Conservation (phyloP, 768 basidiomycete species). For the Xerocomellus dryophilus region DNA sequence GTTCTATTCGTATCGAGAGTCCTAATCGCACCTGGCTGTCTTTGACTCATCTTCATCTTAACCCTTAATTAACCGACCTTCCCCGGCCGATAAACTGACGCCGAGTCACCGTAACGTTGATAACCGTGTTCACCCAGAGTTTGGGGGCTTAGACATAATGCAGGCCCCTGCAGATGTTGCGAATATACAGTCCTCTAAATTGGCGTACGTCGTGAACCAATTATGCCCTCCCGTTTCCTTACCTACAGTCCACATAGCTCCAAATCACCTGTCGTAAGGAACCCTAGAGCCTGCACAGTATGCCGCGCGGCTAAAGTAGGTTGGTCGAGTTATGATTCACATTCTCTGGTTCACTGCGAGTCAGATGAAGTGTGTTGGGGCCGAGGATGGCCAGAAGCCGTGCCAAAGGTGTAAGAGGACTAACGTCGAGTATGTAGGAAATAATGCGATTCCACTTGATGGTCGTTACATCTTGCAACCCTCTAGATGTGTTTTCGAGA, state of each 20-base stretch:
- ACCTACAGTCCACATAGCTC: constrained; percentile 28
- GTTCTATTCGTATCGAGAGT: background rate
- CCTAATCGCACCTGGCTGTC: constrained; percentile 5
- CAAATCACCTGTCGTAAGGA: constrained; percentile 45
- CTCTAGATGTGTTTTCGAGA: constrained; percentile 78
- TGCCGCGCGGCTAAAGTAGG: constrained; percentile 79
- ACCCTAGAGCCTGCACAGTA: constrained; percentile 73
- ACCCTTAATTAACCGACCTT: constrained; percentile 40
- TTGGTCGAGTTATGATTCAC: constrained; percentile 13
- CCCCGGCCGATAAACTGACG: constrained; percentile 42
- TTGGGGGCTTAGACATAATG: constrained; percentile 25
- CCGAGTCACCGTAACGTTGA: constrained; percentile 40
- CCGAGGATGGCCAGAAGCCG: constrained; percentile 76
- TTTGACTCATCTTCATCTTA: constrained; percentile 26
- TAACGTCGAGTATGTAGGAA: constrained; percentile 59
- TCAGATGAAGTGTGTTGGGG: constrained; percentile 90
- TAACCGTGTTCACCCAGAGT: constrained; percentile 30
- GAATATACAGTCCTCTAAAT: constrained; percentile 33
- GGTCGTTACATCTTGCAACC: constrained; percentile 15
- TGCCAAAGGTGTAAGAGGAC: constrained; percentile 85
- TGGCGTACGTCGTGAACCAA: constrained; percentile 18
- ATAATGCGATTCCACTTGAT: constrained; percentile 1
- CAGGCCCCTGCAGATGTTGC: constrained; percentile 25
- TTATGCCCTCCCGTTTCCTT: constrained; percentile 8
- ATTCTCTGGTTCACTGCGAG: constrained; percentile 15